phyloP scores from a whole-genome alignment of 2,329 filamentous ascomycete species.

The Epichloe sibirici region DNA sequence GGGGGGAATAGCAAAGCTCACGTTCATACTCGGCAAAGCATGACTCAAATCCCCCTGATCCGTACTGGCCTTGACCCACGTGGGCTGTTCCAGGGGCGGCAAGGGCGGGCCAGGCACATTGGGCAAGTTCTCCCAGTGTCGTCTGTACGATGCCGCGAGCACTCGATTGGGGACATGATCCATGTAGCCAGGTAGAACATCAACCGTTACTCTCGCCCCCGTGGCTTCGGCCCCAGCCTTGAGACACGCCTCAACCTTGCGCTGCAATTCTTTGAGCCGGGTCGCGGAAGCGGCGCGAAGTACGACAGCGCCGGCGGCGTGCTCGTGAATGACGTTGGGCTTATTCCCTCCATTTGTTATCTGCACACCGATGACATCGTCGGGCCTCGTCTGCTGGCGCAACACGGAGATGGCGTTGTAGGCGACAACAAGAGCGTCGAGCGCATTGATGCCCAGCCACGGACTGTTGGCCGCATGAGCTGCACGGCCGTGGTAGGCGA shows the following conservation, averaged over 20 bases:
- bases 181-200: conserved; percentile 30
- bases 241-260: conserved; percentile 30
- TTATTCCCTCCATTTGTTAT: conserved; percentile 41
- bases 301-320: conserved; percentile 31
- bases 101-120: conserved; percentile 24
- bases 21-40: conserved; percentile 41
- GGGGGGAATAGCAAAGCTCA: conserved; percentile 38
- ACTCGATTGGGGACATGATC: conserved; percentile 43
- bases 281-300: conserved; percentile 30
- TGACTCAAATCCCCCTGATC: conserved; percentile 49
- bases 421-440: conserved; percentile 39
- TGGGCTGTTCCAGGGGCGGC: conserved; percentile 21
- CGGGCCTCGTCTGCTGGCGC: conserved; percentile 42
- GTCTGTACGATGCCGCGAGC: conserved; percentile 32
- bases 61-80: conserved; percentile 31
- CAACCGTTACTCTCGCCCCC: conserved; percentile 33
- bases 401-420: conserved; percentile 36
- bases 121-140: conserved; percentile 21
- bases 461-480: conserved; percentile 43
- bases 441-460: conserved; percentile 45
- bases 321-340: conserved; percentile 43
- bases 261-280: conserved; percentile 25
- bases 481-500: conserved; percentile 39
- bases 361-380: conserved; percentile 35
- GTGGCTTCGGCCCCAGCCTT: conserved; percentile 25